These are phyloP conservation scores for Rutstroemia sp. DNA, from an alignment of 2,329 filamentous ascomycete genomes.

Conservation along the genomic window DNA sequence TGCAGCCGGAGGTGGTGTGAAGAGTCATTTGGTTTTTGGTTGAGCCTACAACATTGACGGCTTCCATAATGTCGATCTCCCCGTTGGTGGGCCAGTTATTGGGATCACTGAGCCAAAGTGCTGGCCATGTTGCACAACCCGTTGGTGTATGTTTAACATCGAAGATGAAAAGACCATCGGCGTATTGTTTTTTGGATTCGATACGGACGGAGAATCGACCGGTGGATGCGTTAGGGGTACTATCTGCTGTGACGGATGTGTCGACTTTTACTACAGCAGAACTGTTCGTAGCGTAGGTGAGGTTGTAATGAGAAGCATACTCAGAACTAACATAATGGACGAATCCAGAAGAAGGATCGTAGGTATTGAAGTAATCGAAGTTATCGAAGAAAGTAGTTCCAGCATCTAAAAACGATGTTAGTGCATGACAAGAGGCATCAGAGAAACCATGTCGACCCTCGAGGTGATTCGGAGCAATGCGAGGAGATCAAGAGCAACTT, in stretches of 20 bases:
- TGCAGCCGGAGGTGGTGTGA: slow-evolving; percentile 40
- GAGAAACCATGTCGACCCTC: background rate
- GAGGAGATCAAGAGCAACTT: background rate
- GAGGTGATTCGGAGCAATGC: background rate
- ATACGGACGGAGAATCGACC: slow-evolving; percentile 43
- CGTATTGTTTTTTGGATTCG: slow-evolving; percentile 45
- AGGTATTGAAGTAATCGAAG: slow-evolving; percentile 37
- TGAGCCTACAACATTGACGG: slow-evolving; percentile 36
- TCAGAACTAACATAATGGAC: slow-evolving; percentile 36
- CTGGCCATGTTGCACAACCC: slow-evolving; percentile 45
- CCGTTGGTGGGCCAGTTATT: slow-evolving; percentile 53
- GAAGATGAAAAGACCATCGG: slow-evolving; percentile 47
- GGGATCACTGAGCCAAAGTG: slow-evolving; percentile 58
- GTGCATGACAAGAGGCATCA: background rate
- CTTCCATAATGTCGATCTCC: slow-evolving; percentile 50
- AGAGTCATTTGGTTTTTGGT: slow-evolving; percentile 38
- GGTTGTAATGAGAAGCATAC: slow-evolving; percentile 39
- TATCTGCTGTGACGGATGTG: slow-evolving; percentile 44
- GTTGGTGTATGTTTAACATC: slow-evolving; percentile 53
- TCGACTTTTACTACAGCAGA: slow-evolving; percentile 55
- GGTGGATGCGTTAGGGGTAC: slow-evolving; percentile 46
- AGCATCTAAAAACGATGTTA: slow-evolving; percentile 21
- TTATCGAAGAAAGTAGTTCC: slow-evolving; percentile 37
- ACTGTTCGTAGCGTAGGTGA: slow-evolving; percentile 49
- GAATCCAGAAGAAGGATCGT: slow-evolving; percentile 38